Evolutionary conservation across 2,329 filamentous ascomycete genomes (phyloP).

Genomic region (Colletotrichum godetiae): DNA sequence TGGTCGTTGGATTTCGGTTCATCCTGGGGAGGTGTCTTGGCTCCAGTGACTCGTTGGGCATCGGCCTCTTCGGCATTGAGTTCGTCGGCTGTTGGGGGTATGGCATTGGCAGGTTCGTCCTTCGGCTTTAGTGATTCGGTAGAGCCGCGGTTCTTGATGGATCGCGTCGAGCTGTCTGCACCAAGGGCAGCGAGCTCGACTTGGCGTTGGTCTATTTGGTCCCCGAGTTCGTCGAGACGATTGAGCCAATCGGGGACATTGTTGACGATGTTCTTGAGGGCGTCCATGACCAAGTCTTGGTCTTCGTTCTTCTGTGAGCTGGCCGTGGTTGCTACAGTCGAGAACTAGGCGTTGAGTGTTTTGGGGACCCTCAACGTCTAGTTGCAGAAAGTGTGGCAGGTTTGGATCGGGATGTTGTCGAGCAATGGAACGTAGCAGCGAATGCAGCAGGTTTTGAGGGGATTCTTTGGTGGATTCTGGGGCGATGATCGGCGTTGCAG

Average conservation of each 20-base stretch:
- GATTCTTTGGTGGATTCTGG: constrained; percentile 18
- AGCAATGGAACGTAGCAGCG: neutral
- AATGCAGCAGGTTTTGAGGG: constrained; percentile 16
- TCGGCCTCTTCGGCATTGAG: neutral
- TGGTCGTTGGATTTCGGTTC: constrained; percentile 4
- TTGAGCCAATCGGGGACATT: constrained; percentile 71
- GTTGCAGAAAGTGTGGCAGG: neutral
- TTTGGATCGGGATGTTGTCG: neutral
- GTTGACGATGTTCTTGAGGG: constrained; percentile 63
- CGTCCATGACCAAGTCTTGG: constrained; percentile 62
- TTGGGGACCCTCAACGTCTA: constrained; percentile 43
- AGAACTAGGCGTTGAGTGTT: constrained; percentile 41
- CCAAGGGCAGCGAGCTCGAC: constrained; percentile 65
- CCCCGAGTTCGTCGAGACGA: constrained; percentile 69
- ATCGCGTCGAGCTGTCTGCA: constrained; percentile 48
- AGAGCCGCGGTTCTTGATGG: constrained; percentile 63
- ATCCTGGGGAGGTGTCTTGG: constrained; percentile 18
- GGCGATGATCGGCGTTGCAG: constrained; percentile 28
- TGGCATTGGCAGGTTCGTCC: constrained; percentile 51
- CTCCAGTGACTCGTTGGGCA: neutral
- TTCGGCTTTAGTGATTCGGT: constrained; percentile 64
- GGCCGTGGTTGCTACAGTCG: constrained; percentile 42
- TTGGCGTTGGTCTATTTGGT: constrained; percentile 71
- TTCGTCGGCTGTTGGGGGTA: constrained; percentile 10
- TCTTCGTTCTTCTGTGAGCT: constrained; percentile 41